Percentiles rank a stretch among this genome's conserved stretches.
Conservation (phyloP, 371 early-diverging fungal genomes). For the Mucor circinelloides region DNA sequence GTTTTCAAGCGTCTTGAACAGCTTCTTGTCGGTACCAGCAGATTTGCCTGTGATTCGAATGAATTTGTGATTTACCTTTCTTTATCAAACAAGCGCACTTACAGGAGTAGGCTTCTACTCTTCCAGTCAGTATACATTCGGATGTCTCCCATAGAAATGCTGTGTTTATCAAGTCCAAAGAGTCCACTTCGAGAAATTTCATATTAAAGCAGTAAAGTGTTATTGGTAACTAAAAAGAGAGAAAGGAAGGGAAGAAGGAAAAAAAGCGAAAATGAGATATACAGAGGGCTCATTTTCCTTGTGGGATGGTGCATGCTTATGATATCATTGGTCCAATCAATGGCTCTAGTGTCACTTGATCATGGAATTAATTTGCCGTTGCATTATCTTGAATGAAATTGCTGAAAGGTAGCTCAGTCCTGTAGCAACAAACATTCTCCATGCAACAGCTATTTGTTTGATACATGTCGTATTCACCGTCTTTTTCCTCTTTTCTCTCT, state of each 20-base stretch:
- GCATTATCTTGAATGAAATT: background rate
- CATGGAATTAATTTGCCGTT: conserved; percentile 11
- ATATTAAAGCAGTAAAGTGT: conserved; percentile 6
- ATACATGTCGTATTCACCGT: background rate
- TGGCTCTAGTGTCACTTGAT: background rate
- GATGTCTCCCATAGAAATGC: conserved; percentile 63
- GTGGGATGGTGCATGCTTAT: background rate
- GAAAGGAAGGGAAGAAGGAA: background rate
- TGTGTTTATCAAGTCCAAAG: conserved; percentile 59
- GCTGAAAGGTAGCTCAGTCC: background rate
- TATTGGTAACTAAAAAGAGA: conserved; percentile 1
- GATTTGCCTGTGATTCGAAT: conserved; percentile 69
- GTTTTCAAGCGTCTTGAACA: conserved; percentile 79
- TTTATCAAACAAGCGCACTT: conserved; percentile 30
- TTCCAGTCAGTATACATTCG: conserved; percentile 68
- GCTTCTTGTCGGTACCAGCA: conserved; percentile 88
- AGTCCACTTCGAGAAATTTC: conserved; percentile 53
- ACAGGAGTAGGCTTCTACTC: conserved; percentile 92
- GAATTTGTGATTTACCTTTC: background rate
- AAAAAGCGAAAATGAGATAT: background rate
- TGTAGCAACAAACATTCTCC: background rate
- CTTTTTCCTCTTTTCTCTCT: background rate
- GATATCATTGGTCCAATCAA: conserved; percentile 8
- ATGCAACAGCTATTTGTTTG: background rate
- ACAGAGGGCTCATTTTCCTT: background rate